Evolutionary conservation across 2,329 filamentous ascomycete species (phyloP).

Genomic region (Lasiodiplodia sp.): DNA sequence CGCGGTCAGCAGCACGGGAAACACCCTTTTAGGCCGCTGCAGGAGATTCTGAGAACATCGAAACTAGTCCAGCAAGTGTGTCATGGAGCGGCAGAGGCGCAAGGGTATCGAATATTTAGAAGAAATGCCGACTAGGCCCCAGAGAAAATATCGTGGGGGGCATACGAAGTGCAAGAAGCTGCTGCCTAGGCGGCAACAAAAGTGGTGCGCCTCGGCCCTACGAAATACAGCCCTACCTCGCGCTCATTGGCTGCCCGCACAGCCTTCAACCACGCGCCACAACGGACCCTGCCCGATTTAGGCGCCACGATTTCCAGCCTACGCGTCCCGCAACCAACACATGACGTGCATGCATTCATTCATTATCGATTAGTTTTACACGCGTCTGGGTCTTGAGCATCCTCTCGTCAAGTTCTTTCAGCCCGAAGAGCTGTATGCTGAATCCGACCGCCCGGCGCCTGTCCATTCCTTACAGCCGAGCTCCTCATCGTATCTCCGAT

Average conservation of each 20-base stretch:
- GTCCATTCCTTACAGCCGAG: background rate
- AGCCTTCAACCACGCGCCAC: conserved; percentile 13
- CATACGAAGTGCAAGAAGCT: conserved; percentile 38
- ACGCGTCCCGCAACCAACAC: background rate
- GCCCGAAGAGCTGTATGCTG: background rate
- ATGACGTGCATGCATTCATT: background rate
- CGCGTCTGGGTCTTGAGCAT: background rate
- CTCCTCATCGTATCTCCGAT: background rate
- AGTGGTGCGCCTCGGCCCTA: conserved; percentile 3
- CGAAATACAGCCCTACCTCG: too few species aligned
- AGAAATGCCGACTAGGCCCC: conserved; percentile 9
- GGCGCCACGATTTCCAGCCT: background rate
- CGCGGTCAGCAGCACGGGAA: conserved; percentile 15
- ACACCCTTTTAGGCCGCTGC: conserved; percentile 6
- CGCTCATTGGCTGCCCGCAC: conserved; percentile 12
- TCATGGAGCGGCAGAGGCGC: background rate
- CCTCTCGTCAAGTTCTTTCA: background rate
- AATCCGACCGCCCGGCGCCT: background rate
- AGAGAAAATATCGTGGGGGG: background rate
- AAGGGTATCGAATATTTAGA: conserved; percentile 16
- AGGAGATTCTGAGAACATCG: background rate
- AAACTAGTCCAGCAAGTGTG: background rate
- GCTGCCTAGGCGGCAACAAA: conserved; percentile 37
- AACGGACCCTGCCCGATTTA: background rate
- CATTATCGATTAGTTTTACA: background rate